Base-by-base conservation (phyloP, 345 rosid species). In the Laguncularia racemosa region DNA sequence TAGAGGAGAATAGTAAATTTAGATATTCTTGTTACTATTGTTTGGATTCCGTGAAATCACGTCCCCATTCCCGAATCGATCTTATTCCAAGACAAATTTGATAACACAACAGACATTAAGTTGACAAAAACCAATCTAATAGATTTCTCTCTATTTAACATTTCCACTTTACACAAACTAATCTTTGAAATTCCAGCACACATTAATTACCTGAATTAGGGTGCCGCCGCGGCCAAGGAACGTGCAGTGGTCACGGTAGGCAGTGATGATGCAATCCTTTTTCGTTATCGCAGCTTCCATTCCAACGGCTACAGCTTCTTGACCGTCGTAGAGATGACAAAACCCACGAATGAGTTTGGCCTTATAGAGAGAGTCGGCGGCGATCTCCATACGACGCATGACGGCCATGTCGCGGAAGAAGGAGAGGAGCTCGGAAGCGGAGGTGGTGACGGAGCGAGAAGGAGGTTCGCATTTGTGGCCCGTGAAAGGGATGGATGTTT, bases 311-410 rank as follows among this genome's bases (percentile, higher is more conserved):
- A 89, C 96, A 13, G 96, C 99, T 59, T 93, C 99, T 60, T 93
- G 97, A 0, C 99, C 99, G 52, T 93, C 99, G 77, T 93, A 93
- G n/a, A 93, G 84, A 62, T 93, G 99, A 61, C 97, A 93, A 73
- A 93, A 93, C 5, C 99, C 99, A 20, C 96, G 89, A 69, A 93
- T 86, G 52, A 93, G 96, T 71, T 89, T 93, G n/a, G 97, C 86
- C 73, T 93, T 93, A 85, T 92, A 92, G 54, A 92, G 96, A 16
- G 99, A 89, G 69, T 93, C 97, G 26, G 99, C 83, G 10, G 99
- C 99, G 67, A 93, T 89, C 80, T 93, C 96, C 95, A 87, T 81
- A 2, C 99, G 76, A 2, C 99, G 96, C 99, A 93, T 93, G 61
- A 53, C 16, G 20, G 99, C 91, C 99, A 93, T 83, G 73, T 69